Base-by-base conservation (phyloP, 1,284 basidiomycete species). In the Ustilago curta region DNA sequence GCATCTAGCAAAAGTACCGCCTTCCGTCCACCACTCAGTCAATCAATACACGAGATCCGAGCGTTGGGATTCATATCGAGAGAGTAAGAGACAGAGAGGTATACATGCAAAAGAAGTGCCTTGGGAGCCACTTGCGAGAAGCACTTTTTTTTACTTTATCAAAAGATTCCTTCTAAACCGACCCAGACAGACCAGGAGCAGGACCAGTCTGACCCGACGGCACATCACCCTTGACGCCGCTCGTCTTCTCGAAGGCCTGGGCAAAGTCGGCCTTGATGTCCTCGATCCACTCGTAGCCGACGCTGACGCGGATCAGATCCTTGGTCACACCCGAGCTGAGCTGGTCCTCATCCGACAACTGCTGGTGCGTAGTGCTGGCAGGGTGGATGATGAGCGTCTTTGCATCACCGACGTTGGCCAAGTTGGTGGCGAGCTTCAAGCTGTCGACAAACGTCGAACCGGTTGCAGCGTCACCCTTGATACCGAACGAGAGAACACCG, bases 241-340 rank as follows among this genome's bases (percentile, higher is more conserved):
- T 31, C 8, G 69, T 77, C 53, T 71, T 70, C 49, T 78, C 78
- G 70, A 90, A 86, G 4, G 90, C 90, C 65, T 89, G 88, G 70
- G 91, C 90, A 82, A 95, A 93, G 85, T 95, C 93, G 12, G 91
- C 92, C 76, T 93, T 91, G 83, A 82, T 84, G 57, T 83, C 84
- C 60, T 88, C 88, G 79, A 94, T 93, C 76, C 90, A 90, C 86
- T 95, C 94, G 71, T 93, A 93, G n/a, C 93, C 93, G 47, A 91
- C 90, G 4, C 90, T 75, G 81, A 93, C 90, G 70, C 92, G 89
- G 79, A 94, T 92, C 55, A 93, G 86, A 84, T 94, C 93, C 29
- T 90, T 90, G 11, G 91, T 91, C 16, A 95, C 92, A 31, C 93
- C 94, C 2, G 91, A 88, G 1, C 87, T 84, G 31, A 88, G 54